These are phyloP conservation scores for Thelonectria discophora DNA, from an alignment of 2,329 filamentous ascomycete genomes.

Conservation along the genomic window DNA sequence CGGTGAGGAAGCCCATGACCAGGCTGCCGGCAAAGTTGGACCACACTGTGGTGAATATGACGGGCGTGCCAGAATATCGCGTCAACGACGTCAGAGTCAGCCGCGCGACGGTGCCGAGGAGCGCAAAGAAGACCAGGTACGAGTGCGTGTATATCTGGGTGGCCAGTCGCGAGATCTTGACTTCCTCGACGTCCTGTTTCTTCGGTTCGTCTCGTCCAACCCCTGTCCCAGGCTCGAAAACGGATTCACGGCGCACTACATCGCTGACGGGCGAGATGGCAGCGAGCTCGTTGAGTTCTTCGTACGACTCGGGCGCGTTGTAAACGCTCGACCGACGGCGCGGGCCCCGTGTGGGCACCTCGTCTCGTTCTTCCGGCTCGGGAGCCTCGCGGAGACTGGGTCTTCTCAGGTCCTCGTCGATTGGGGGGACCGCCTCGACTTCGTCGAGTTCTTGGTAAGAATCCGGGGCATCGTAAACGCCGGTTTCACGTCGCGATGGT, in stretches of 20 bases:
- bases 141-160: conserved; percentile 77
- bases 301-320: conserved; percentile 46
- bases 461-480: conserved; percentile 41
- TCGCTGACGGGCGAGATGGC: conserved; percentile 22
- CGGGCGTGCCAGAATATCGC: conserved; percentile 78
- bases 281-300: conserved; percentile 54
- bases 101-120: conserved; percentile 84
- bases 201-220: conserved; percentile 24
- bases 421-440: conserved; percentile 31
- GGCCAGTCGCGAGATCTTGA: conserved; percentile 56
- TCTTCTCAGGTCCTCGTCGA: conserved; percentile 13
- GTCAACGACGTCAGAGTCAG: conserved; percentile 83
- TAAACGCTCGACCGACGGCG: conserved; percentile 34
- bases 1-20: conserved; percentile 84
- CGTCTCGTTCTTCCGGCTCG: conserved; percentile 51
- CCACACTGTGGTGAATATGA: conserved; percentile 82
- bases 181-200: conserved; percentile 14
- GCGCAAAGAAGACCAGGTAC: conserved; percentile 85
- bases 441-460: conserved; percentile 56
- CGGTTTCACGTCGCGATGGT: conserved; percentile 17
- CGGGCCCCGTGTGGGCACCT: conserved; percentile 35
- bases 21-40: conserved; percentile 85
- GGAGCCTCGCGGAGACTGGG: conserved; percentile 42
- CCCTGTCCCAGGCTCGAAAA: background rate
- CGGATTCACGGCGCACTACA: conserved; percentile 3